Evolutionary conservation across 2,329 filamentous ascomycete genomes (phyloP).

Genomic region (Ophiostoma tasmaniense): DNA sequence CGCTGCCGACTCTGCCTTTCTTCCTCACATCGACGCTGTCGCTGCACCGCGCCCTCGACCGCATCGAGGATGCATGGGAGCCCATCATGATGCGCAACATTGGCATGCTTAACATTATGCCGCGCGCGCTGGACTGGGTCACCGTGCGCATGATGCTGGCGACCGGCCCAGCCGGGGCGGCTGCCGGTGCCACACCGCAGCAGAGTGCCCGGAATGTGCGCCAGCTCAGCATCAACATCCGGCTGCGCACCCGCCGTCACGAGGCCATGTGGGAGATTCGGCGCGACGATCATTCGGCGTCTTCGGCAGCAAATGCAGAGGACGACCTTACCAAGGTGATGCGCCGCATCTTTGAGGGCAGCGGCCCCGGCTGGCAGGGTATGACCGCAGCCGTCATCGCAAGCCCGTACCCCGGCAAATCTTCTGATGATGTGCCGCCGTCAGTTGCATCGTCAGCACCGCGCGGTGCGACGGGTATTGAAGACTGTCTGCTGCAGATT

Average conservation of each 20-base stretch:
- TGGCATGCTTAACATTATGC: conserved; percentile 42
- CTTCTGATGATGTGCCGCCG: background rate
- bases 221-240: conserved; percentile 44
- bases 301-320: conserved; percentile 9
- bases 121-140: conserved; percentile 49
- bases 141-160: conserved; percentile 32
- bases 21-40: conserved; percentile 55
- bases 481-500: conserved; percentile 37
- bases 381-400: conserved; percentile 40
- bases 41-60: conserved; percentile 52
- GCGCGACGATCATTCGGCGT: conserved; percentile 24
- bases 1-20: conserved; percentile 44
- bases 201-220: conserved; percentile 22
- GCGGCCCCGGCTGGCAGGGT: conserved; percentile 40
- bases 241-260: conserved; percentile 40
- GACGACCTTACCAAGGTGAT: conserved; percentile 34
- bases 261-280: conserved; percentile 45
- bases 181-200: background rate
- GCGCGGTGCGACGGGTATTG: conserved; percentile 30
- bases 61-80: conserved; percentile 49
- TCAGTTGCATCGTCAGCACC: background rate
- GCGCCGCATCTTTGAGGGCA: conserved; percentile 37
- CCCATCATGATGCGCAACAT: conserved; percentile 34
- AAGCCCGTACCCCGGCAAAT: conserved; percentile 24
- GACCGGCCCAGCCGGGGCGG: background rate